Percentiles rank a stretch among this genome's conserved stretches.
These are phyloP conservation scores for Pseudevernia furfuracea DNA, from an alignment of 495 filamentous ascomycete genomes.

Conservation along the genomic window DNA sequence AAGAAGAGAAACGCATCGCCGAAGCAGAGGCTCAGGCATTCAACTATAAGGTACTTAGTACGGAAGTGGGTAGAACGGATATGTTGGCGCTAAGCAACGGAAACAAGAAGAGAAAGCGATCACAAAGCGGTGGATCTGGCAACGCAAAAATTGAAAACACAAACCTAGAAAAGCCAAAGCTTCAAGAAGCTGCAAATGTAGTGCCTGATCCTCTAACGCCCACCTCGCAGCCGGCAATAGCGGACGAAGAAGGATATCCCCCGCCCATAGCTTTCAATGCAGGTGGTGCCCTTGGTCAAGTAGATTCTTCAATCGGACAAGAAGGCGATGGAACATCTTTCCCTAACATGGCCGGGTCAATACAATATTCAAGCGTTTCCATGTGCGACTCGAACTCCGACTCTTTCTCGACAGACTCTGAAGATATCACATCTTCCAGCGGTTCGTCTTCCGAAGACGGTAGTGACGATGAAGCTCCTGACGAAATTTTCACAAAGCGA, in stretches of 20 bases:
- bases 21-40: slow-evolving; percentile 37
- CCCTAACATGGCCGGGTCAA: not conserved
- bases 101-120: slow-evolving; percentile 14
- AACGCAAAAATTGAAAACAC: not conserved
- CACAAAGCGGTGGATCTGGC: not conserved
- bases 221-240: slow-evolving; percentile 20
- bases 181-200: slow-evolving; percentile 14
- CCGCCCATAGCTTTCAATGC: not conserved
- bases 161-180: not conserved
- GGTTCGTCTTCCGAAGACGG: slow-evolving; percentile 35
- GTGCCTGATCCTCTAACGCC: slow-evolving; percentile 23
- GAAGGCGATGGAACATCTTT: not conserved
- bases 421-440: slow-evolving; percentile 26
- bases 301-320: not conserved
- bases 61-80: not conserved
- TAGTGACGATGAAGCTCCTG: slow-evolving; percentile 37
- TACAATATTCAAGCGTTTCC: slow-evolving; percentile 28
- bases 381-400: slow-evolving; percentile 36
- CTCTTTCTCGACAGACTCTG: slow-evolving; percentile 31
- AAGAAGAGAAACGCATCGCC: slow-evolving; percentile 42
- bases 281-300: not conserved
- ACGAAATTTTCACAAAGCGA: slow-evolving; percentile 37
- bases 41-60: not conserved
- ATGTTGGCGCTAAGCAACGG: not conserved
- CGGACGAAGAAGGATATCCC: slow-evolving; percentile 10